A percentile compares a stretch with the other conserved stretches of the same genome.
These are phyloP conservation scores for Talaromyces piceae DNA, from an alignment of 2,329 filamentous ascomycete species.

Conservation along the genomic window DNA sequence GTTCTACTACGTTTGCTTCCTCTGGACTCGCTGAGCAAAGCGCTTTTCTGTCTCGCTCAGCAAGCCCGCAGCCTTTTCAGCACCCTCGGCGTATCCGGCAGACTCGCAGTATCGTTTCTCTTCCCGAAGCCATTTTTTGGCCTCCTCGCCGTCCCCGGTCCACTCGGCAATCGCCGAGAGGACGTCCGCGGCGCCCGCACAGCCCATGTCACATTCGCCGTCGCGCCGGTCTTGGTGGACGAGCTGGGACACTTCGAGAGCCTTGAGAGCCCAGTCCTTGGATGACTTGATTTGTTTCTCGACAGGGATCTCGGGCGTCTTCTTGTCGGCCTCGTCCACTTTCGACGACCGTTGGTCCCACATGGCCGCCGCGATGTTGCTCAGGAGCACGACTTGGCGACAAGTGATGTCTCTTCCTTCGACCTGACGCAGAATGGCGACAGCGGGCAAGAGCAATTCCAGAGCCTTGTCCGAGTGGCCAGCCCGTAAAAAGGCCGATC, in stretches of 20 bases:
- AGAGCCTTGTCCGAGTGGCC: conserved; percentile 73
- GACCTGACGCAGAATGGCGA: conserved; percentile 55
- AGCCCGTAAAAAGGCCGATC: conserved; percentile 64
- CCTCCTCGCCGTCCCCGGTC: conserved; percentile 57
- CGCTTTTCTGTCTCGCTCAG: not conserved
- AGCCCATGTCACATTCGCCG: conserved; percentile 75
- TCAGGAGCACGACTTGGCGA: conserved; percentile 64
- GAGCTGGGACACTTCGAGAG: conserved; percentile 8
- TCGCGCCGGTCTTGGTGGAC: conserved; percentile 49
- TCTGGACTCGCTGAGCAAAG: not conserved
- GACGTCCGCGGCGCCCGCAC: conserved; percentile 68
- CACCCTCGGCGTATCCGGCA: conserved; percentile 33
- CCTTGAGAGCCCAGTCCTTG: conserved; percentile 11
- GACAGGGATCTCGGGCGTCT: conserved; percentile 61
- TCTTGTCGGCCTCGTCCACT: conserved; percentile 33
- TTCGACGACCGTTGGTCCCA: conserved; percentile 19
- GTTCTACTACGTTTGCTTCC: not conserved
- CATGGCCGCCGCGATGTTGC: conserved; percentile 52
- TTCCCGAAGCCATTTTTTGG: conserved; percentile 61
- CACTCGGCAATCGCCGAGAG: conserved; percentile 77
- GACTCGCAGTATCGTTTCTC: conserved; percentile 52
- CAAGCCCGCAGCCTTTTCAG: conserved; percentile 18
- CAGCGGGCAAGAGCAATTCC: conserved; percentile 78
- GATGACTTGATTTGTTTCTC: conserved; percentile 9
- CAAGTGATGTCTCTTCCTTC: conserved; percentile 49